phyloP scores from a whole-genome alignment of 257 asterid genomes.

The Vinca minor region DNA sequence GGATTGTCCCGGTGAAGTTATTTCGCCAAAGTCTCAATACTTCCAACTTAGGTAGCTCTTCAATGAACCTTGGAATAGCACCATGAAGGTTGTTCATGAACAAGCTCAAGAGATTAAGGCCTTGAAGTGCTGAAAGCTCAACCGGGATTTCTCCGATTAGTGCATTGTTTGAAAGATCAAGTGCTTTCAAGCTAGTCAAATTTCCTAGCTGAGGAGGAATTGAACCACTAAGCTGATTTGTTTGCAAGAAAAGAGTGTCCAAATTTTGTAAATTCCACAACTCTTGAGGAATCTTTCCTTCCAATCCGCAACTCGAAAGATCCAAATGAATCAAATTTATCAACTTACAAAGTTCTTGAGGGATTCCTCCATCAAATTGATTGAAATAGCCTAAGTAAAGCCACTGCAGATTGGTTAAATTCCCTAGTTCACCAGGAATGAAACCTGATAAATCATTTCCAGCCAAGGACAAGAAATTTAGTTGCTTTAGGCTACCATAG shows the following conservation, averaged over 20 bases:
- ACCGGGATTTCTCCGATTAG: conserved; percentile 36
- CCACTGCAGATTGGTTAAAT: conserved; percentile 29
- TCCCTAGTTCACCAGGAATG: conserved; percentile 33
- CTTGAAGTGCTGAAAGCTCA: conserved; percentile 23
- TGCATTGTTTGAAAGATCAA: conserved; percentile 33
- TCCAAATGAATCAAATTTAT: conserved; percentile 26
- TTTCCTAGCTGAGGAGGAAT: conserved; percentile 36
- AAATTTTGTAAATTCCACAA: conserved; percentile 23
- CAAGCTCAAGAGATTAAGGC: conserved; percentile 26
- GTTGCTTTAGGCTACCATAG: conserved; percentile 24
- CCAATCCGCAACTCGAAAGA: conserved; percentile 29
- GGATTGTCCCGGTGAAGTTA: conserved; percentile 36
- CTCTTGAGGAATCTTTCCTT: conserved; percentile 28
- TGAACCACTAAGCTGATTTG: conserved; percentile 28
- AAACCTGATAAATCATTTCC: conserved; percentile 35
- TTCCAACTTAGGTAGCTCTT: conserved; percentile 29
- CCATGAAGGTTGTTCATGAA: conserved; percentile 39
- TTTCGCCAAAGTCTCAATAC: conserved; percentile 35
- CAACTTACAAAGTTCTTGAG: conserved; percentile 24
- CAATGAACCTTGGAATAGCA: conserved; percentile 27
- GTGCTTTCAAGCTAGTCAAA: conserved; percentile 20
- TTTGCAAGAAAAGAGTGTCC: conserved; percentile 34
- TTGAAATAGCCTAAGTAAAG: conserved; percentile 33
- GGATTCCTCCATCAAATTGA: conserved; percentile 32
- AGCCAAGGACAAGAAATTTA: conserved; percentile 28